Evolutionary conservation across 768 basidiomycete species (phyloP).

Genomic region (Cyathus striatus): DNA sequence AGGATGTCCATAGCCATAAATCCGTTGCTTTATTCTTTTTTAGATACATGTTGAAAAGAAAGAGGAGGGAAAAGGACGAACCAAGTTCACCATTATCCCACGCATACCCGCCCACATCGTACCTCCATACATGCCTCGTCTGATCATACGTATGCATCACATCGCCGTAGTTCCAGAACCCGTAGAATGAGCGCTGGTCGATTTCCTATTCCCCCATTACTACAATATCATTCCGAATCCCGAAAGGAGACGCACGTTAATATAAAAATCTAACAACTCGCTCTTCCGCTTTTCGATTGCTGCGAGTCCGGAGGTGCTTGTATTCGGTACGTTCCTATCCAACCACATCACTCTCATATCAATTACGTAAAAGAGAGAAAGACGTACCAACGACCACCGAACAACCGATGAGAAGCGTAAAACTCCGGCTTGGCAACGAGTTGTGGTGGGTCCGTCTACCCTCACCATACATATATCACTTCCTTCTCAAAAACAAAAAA

Average conservation of each 20-base stretch:
- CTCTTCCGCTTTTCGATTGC: constrained; percentile 28
- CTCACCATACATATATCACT: too few relatives aligned
- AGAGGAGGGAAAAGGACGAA: constrained; percentile 10
- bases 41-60: too few relatives aligned
- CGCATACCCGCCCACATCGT: constrained; percentile 30
- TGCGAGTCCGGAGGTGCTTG: constrained; percentile 21
- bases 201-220: too few relatives aligned
- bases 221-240: too few relatives aligned
- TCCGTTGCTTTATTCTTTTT: constrained; percentile 19
- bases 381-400: constrained; percentile 34
- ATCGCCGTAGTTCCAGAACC: constrained; percentile 35
- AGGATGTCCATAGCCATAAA: constrained; percentile 34
- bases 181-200: constrained; percentile 29
- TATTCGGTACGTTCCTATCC: constrained; percentile 27
- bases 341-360: too few relatives aligned
- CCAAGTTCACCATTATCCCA: constrained; percentile 34
- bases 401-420: constrained; percentile 27
- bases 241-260: constrained; percentile 23
- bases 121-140: constrained; percentile 32
- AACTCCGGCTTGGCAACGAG: constrained; percentile 28
- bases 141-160: constrained; percentile 36
- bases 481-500: too few relatives aligned
- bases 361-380: too few relatives aligned
- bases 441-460: constrained; percentile 25
- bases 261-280: constrained; percentile 30